These are phyloP conservation scores for Chrysoporthe cubensis DNA, from an alignment of 2,329 filamentous ascomycete genomes.

Conservation along the genomic window DNA sequence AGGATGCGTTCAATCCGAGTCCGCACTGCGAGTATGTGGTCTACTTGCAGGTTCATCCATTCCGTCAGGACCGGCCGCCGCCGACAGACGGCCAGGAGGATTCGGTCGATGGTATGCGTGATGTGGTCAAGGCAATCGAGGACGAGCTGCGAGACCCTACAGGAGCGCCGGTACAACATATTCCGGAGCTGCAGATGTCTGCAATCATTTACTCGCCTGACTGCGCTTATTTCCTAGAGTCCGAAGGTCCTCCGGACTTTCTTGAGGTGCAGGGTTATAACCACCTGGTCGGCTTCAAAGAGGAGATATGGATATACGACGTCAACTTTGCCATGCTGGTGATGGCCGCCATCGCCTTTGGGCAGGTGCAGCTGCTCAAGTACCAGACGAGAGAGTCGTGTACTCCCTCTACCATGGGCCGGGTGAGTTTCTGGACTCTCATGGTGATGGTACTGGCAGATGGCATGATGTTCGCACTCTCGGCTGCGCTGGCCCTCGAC, in stretches of 20 bases:
- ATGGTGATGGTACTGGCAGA: conserved; percentile 67
- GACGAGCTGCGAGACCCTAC: conserved; percentile 64
- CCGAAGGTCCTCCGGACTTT: conserved; percentile 64
- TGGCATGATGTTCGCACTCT: conserved; percentile 60
- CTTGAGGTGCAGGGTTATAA: conserved; percentile 53
- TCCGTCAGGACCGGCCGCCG: conserved; percentile 31
- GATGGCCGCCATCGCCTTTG: conserved; percentile 60
- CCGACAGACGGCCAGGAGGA: conserved; percentile 43
- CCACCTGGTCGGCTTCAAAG: conserved; percentile 64
- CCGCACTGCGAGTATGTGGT: conserved; percentile 90
- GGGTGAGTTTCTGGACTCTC: conserved; percentile 67
- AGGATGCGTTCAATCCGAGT: conserved; percentile 60
- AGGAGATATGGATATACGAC: conserved; percentile 60
- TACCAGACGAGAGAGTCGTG: conserved; percentile 68
- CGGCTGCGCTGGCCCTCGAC: conserved; percentile 59
- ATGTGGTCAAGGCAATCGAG: conserved; percentile 60
- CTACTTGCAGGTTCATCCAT: conserved; percentile 77
- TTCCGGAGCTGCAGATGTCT: conserved; percentile 64
- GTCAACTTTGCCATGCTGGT: conserved; percentile 63
- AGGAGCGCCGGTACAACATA: conserved; percentile 59
- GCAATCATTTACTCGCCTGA: conserved; percentile 69
- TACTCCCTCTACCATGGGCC: conserved; percentile 68
- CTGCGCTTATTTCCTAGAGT: conserved; percentile 68
- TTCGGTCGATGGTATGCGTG: conserved; percentile 38
- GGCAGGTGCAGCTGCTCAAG: conserved; percentile 66